Evolutionary conservation across 148 eudicot species (phyloP).

Genomic region (Camellia japonica): DNA sequence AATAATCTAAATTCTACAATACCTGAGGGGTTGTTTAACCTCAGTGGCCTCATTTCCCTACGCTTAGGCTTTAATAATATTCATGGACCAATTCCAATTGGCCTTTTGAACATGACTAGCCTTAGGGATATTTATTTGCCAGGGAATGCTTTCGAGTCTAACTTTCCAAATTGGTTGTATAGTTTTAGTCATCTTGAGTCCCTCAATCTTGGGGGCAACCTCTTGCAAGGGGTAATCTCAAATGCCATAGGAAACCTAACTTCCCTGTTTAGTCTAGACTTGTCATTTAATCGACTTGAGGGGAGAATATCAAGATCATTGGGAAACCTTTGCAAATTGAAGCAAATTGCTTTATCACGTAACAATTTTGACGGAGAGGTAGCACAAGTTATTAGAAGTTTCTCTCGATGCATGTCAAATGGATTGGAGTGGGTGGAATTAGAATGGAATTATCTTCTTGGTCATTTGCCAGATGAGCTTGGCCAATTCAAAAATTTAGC

Average conservation of each 20-base stretch:
- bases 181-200: neutral
- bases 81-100: neutral
- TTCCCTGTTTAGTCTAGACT: conserved; percentile 10
- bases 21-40: no score
- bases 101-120: conserved; percentile 1
- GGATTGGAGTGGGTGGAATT: neutral
- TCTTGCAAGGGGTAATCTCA: conserved; percentile 7
- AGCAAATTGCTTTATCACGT: neutral
- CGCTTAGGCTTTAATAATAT: no score
- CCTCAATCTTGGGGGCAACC: neutral
- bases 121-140: neutral
- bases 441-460: neutral
- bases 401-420: neutral
- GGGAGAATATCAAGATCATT: conserved; percentile 16
- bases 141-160: neutral
- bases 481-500: neutral
- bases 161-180: neutral
- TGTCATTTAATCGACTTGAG: conserved; percentile 1
- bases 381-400: conserved; percentile 1
- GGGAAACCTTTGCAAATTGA: conserved; percentile 10
- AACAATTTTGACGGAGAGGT: conserved; percentile 15
- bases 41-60: no score
- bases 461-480: conserved; percentile 11
- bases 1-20: no score
- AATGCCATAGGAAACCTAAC: conserved; percentile 15